Conservation (phyloP, 2,329 filamentous ascomycete genomes). For the Davidsoniella neocaledoniae region DNA sequence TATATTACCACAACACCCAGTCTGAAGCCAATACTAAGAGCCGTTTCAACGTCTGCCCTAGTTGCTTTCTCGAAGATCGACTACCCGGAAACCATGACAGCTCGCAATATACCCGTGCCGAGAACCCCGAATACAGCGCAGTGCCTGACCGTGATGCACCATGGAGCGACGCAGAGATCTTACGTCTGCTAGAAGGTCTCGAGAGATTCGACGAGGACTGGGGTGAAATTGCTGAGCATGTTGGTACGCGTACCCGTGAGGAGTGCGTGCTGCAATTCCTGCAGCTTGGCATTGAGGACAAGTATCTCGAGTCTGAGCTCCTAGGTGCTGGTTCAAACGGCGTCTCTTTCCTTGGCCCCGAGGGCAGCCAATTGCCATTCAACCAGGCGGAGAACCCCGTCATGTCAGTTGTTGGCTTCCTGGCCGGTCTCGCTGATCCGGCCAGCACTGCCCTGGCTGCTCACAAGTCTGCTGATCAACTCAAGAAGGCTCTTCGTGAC, state of each 20-base stretch:
- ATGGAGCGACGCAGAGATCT: constrained; percentile 79
- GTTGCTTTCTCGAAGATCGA: constrained; percentile 72
- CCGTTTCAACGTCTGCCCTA: constrained; percentile 80
- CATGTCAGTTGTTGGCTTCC: constrained; percentile 87
- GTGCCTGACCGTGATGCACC: constrained; percentile 70
- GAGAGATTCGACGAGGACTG: constrained; percentile 94
- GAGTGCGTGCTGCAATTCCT: constrained; percentile 96
- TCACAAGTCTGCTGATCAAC: constrained; percentile 70
- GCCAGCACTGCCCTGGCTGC: constrained; percentile 81
- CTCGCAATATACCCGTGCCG: constrained; percentile 72
- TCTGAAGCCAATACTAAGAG: constrained; percentile 43
- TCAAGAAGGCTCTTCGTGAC: constrained; percentile 62
- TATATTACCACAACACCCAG: constrained; percentile 43
- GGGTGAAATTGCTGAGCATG: constrained; percentile 82
- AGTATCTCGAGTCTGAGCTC: constrained; percentile 69
- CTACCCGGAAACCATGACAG: constrained; percentile 65
- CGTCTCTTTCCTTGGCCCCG: constrained; percentile 49
- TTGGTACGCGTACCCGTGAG: constrained; percentile 78
- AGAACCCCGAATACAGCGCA: constrained; percentile 68
- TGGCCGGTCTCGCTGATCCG: constrained; percentile 81
- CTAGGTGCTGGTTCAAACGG: constrained; percentile 35
- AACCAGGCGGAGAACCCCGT: constrained; percentile 90
- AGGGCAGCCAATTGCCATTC: constrained; percentile 72
- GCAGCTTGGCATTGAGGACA: constrained; percentile 92
- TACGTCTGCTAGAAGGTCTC: constrained; percentile 78